Conservation (phyloP, 768 basidiomycete genomes). For the Pleurotus pulmonarius region DNA sequence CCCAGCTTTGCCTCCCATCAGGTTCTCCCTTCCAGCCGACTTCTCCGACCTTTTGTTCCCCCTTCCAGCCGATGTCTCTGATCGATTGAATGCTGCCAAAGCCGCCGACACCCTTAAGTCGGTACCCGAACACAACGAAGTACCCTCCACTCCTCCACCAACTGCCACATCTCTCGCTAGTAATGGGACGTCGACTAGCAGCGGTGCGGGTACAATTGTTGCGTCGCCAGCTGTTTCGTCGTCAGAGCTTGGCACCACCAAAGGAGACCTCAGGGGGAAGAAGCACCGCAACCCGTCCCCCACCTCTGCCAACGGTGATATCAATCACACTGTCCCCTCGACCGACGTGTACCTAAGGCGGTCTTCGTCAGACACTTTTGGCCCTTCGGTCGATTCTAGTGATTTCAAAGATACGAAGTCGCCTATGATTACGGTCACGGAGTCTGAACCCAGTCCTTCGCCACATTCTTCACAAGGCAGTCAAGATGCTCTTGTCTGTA, state of each 20-base stretch:
- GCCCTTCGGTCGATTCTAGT: background rate
- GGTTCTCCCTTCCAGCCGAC: conserved; percentile 85
- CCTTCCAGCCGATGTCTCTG: conserved; percentile 34
- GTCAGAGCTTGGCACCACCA: background rate
- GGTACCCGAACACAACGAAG: conserved; percentile 29
- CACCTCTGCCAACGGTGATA: background rate
- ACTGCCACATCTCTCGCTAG: conserved; percentile 24
- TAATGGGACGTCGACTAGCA: conserved; percentile 22
- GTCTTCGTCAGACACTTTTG: background rate
- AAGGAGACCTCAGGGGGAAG: background rate
- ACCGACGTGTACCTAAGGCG: too few species aligned
- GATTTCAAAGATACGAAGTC: background rate
- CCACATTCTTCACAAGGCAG: conserved; percentile 28
- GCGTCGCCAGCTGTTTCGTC: background rate
- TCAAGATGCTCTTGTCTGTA: conserved; percentile 41
- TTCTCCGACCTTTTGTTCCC: conserved; percentile 72
- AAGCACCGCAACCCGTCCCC: background rate
- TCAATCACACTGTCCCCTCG: background rate
- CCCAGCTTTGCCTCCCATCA: conserved; percentile 84
- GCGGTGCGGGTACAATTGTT: conserved; percentile 17
- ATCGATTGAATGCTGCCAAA: conserved; percentile 34
- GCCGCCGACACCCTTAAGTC: conserved; percentile 45
- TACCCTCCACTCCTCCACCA: conserved; percentile 28
- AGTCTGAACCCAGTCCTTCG: conserved; percentile 29
- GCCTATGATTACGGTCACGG: conserved; percentile 41